Conservation (phyloP, 371 early-diverging fungal genomes). For the Syncephalastrum sp. region DNA sequence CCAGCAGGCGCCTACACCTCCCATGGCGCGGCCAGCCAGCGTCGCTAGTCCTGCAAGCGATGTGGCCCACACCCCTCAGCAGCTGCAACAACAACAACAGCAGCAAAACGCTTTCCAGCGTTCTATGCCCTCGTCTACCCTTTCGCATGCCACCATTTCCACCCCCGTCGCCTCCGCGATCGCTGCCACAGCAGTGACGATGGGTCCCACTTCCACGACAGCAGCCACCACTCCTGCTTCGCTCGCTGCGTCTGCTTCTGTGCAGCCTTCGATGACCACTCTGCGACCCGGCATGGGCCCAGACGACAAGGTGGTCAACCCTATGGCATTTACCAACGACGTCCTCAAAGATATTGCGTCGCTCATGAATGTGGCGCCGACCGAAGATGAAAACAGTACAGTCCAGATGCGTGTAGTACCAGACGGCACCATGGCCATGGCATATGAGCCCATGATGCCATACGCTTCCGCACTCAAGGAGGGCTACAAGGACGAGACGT, state of each 20-base stretch:
- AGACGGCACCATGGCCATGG: constrained; percentile 5
- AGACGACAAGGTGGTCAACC: constrained; percentile 30
- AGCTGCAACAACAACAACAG: constrained; percentile 3
- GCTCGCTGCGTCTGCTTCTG: neutral
- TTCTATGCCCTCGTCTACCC: too few species aligned
- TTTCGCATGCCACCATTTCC: too few species aligned
- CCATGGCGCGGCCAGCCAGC: neutral
- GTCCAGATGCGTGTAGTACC: neutral
- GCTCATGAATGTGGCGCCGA: constrained; percentile 11
- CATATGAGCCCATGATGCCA: constrained; percentile 9
- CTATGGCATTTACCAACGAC: constrained; percentile 33
- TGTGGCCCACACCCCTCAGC: constrained; percentile 3
- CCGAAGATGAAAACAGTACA: neutral
- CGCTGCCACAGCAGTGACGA: neutral
- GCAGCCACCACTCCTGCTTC: neutral
- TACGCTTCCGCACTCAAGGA: constrained; percentile 28
- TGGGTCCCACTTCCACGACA: neutral
- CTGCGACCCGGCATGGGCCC: constrained; percentile 36
- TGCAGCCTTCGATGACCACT: constrained; percentile 1
- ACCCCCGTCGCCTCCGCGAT: neutral
- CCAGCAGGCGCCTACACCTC: neutral
- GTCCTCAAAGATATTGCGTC: constrained; percentile 34
- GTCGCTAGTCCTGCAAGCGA: neutral
- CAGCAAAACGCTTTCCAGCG: neutral
- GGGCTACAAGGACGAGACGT: constrained; percentile 37